These are phyloP conservation scores for Scenedesmus sp. DNA, from an alignment of 163 green algal species.

Conservation along the genomic window DNA sequence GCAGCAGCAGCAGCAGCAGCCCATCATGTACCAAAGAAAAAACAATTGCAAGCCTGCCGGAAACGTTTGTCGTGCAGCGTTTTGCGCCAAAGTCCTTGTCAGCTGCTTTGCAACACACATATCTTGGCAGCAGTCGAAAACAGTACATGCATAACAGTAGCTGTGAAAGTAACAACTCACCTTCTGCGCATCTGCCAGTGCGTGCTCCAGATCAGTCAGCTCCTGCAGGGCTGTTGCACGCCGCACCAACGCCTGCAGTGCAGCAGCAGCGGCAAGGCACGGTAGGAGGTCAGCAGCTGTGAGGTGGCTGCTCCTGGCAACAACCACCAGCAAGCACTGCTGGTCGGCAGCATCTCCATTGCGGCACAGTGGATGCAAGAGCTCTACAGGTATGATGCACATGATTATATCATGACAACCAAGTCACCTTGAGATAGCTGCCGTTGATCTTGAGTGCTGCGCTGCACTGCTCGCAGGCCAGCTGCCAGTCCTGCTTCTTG, in stretches of 20 bases:
- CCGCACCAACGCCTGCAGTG: slow-evolving; percentile 74
- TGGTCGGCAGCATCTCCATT: background rate
- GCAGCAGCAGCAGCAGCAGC: too few species aligned
- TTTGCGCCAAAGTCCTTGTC: too few species aligned
- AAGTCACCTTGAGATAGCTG: slow-evolving; percentile 74
- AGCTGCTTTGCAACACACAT: too few species aligned
- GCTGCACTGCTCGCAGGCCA: slow-evolving; percentile 75
- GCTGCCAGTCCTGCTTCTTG: slow-evolving; percentile 64
- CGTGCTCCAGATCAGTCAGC: slow-evolving; percentile 87
- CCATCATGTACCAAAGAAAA: too few species aligned
- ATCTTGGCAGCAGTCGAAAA: too few species aligned
- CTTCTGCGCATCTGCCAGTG: slow-evolving; percentile 72
- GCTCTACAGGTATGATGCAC: too few species aligned
- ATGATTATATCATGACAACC: background rate
- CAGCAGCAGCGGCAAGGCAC: background rate
- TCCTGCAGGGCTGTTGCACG: slow-evolving; percentile 78
- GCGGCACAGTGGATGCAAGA: background rate
- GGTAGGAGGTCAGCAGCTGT: background rate
- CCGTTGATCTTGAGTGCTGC: slow-evolving; percentile 79
- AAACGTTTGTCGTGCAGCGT: background rate
- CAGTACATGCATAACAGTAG: too few species aligned
- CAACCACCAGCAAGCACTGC: background rate
- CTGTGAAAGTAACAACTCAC: too few species aligned
- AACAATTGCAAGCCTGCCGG: background rate
- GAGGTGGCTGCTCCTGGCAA: background rate